phyloP scores from a whole-genome alignment of 768 basidiomycete genomes.

The Tulasnella sp. region DNA sequence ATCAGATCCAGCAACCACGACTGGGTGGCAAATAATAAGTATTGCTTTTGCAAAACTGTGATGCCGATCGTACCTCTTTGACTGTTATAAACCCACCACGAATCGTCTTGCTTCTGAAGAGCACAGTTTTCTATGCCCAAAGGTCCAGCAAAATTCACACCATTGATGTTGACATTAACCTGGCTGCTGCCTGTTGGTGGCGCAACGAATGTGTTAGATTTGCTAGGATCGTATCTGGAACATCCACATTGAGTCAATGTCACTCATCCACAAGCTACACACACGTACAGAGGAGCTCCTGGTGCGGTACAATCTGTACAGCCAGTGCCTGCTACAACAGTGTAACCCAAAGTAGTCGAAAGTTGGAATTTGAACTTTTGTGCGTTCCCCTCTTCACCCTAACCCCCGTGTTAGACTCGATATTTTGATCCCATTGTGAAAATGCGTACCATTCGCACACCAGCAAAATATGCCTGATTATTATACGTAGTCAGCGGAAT shows the following conservation, averaged over 20 bases:
- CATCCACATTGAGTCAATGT: background rate
- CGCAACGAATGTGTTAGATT: background rate
- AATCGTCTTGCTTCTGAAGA: background rate
- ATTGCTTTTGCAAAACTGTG: background rate
- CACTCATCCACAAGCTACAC: background rate
- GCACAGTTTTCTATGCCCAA: constrained; percentile 9
- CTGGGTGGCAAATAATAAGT: background rate
- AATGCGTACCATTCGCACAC: constrained; percentile 10
- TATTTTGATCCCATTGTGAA: constrained; percentile 15
- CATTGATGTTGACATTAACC: background rate
- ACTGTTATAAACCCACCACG: constrained; percentile 8
- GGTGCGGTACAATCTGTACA: constrained; percentile 1
- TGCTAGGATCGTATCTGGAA: constrained; percentile 3
- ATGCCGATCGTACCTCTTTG: constrained; percentile 2
- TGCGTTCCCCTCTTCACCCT: constrained; percentile 5
- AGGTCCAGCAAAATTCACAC: background rate
- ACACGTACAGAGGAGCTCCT: background rate
- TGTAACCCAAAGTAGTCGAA: constrained; percentile 2
- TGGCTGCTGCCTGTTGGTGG: background rate
- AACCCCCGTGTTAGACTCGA: constrained; percentile 11
- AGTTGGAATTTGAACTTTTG: background rate
- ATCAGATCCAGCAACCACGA: background rate
- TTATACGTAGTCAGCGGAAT: background rate
- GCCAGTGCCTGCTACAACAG: background rate
- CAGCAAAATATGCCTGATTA: constrained; percentile 11